Conservation (phyloP, 805 yeast species). For the Starmerella vitae region DNA sequence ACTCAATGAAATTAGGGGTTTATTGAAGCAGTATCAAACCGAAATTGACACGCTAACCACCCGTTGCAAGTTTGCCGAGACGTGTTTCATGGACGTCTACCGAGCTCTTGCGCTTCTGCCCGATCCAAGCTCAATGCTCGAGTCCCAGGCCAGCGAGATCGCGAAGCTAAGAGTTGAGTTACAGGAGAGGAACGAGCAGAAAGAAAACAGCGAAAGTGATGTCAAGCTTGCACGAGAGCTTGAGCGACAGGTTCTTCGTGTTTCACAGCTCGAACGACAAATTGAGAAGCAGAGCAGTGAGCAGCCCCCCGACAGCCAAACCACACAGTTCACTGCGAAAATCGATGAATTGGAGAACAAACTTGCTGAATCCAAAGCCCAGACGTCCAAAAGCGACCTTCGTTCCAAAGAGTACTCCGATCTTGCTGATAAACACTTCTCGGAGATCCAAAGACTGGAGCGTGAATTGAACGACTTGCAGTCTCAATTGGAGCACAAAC, state of each 20-base stretch:
- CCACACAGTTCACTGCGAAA: conserved; percentile 5
- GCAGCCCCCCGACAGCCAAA: background rate
- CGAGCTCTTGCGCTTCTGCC: conserved; percentile 76
- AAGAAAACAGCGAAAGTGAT: conserved; percentile 8
- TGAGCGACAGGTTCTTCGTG: conserved; percentile 53
- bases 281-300: conserved; percentile 29
- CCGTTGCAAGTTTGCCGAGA: conserved; percentile 62
- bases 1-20: conserved; percentile 46
- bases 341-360: conserved; percentile 15
- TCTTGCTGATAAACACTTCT: conserved; percentile 6
- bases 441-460: conserved; percentile 4
- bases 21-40: conserved; percentile 65
- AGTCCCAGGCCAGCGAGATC: conserved; percentile 28
- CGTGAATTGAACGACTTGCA: conserved; percentile 1
- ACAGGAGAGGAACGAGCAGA: conserved; percentile 30
- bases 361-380: conserved; percentile 1
- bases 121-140: conserved; percentile 74
- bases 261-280: conserved; percentile 57
- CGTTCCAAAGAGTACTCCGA: conserved; percentile 1
- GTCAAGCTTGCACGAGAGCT: conserved; percentile 48
- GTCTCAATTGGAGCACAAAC: conserved; percentile 12
- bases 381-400: conserved; percentile 3
- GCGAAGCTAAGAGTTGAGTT: conserved; percentile 23
- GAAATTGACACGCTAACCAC: conserved; percentile 76
- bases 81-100: conserved; percentile 60